Percentiles rank a stretch among this genome's conserved stretches.
Conservation (phyloP, 2,329 filamentous ascomycete genomes). For the Colletotrichum filicis region DNA sequence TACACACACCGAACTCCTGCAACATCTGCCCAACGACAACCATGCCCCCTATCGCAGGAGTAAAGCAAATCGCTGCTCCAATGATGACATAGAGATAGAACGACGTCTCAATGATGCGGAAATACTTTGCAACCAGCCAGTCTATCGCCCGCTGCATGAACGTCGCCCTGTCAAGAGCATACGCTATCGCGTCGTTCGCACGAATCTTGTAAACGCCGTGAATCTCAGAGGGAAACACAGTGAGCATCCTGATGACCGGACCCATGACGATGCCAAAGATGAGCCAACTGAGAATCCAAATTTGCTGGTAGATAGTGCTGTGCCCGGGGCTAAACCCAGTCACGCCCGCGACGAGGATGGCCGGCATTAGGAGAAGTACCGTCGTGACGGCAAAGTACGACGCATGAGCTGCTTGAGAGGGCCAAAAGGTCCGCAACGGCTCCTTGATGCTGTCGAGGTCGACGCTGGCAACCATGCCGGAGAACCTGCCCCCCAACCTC, state of each 20-base stretch:
- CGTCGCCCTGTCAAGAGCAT: conserved; percentile 21
- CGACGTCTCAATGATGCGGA: conserved; percentile 19
- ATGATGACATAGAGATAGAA: conserved; percentile 15
- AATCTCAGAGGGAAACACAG: conserved; percentile 19
- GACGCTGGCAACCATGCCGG: conserved; percentile 25
- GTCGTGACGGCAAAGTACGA: conserved; percentile 24
- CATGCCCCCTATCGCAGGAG: conserved; percentile 28
- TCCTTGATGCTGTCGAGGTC: conserved; percentile 26
- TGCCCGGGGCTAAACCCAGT: conserved; percentile 21
- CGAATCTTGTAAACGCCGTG: conserved; percentile 27
- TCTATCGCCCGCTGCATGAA: conserved; percentile 29
- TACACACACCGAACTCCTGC: conserved; percentile 23
- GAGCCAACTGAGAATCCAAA: conserved; percentile 24
- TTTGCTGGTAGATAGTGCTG: conserved; percentile 8
- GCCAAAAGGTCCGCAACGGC: conserved; percentile 27
- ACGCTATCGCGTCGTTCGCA: conserved; percentile 28
- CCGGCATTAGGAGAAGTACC: background rate
- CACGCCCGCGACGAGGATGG: conserved; percentile 10
- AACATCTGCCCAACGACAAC: conserved; percentile 26
- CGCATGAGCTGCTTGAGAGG: conserved; percentile 12
- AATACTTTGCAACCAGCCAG: conserved; percentile 33
- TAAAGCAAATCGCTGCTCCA: conserved; percentile 19
- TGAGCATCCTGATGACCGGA: conserved; percentile 11
- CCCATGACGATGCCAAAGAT: conserved; percentile 25
- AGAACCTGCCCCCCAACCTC: conserved; percentile 21